These are phyloP conservation scores for Artemisia annua DNA, from an alignment of 129 eudicot species.

Conservation along the genomic window DNA sequence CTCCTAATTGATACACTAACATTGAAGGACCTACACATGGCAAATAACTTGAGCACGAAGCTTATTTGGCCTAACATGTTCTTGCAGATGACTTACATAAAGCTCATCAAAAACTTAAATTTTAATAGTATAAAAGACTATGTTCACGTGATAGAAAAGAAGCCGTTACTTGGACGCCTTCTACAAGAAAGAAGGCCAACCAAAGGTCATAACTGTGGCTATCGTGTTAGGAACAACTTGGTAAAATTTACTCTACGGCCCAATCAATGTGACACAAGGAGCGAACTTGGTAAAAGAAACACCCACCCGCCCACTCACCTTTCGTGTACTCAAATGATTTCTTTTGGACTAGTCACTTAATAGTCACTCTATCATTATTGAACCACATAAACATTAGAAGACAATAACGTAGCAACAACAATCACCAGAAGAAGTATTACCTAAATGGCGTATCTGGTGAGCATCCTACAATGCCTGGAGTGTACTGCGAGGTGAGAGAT, in stretches of 20 bases:
- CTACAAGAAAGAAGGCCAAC: background rate
- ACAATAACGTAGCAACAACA: background rate
- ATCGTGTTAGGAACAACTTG: background rate
- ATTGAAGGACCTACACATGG: no score
- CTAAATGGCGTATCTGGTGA: no score
- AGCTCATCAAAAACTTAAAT: no score
- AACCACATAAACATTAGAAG: background rate
- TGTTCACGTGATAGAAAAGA: background rate
- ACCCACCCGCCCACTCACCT: background rate
- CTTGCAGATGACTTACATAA: no score
- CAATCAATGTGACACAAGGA: no score
- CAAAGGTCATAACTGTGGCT: background rate
- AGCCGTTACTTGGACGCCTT: background rate
- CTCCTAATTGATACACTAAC: no score
- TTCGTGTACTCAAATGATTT: background rate
- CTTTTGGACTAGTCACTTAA: background rate
- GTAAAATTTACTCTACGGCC: background rate
- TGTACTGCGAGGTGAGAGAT: no score
- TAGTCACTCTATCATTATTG: background rate
- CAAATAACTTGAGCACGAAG: no score
- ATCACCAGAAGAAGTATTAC: background rate
- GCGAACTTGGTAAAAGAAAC: background rate
- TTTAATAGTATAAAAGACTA: background rate
- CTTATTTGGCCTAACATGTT: no score
- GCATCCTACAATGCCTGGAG: no score